Evolutionary conservation across 2,329 filamentous ascomycete species (phyloP), one percentile per base, ranked within the genome.

Genomic region (Xylariaceae sp.): DNA sequence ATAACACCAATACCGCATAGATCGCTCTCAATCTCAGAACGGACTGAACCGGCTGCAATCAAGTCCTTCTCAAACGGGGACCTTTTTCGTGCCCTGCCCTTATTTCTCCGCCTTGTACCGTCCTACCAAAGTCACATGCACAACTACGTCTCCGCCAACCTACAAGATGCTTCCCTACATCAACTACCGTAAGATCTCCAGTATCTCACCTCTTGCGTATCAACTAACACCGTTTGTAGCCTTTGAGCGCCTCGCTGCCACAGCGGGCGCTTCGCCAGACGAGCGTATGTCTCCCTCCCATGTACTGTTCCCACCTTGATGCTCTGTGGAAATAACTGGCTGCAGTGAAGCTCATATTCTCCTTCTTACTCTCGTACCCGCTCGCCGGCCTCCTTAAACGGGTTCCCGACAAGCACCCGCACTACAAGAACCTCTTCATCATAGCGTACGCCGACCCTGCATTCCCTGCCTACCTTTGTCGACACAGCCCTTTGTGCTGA

Each of bases 341-440:
- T 42, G 49, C 60, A 96, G 91, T 99, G 60, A 99, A 99, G 69
- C 86, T 97, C 60, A 86, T 96, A 62, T 85, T 85, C 66, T 90
- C 89, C 6, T 95, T 97, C 68, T 77, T 99, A 42, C 70, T 96
- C 36, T 97, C 94, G 11, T 99, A 95, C 65, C 94, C 94, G 2
- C 78, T 99, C 47, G 90, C 94, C 42, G 94, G 80, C 19, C 68
- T 95, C 22, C 78, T 99, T 9, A 99, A 99, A 70, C 82, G 94
- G 46, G 79, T 99, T 17, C 92, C 94, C 31, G 94, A 99, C 72
- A 73, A 81, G 43, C 84, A 86, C 45, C 92, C 92, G 47, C 84
- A 83, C 61, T 80, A 83, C 61, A 97, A 97, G 73, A 97, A 97
- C 68, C 65, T 85, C 14, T 97, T 96, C 70, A 89, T 87, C 54